These are phyloP conservation scores for Hypoxylon sp. DNA, from an alignment of 2,329 filamentous ascomycete genomes.

Conservation along the genomic window DNA sequence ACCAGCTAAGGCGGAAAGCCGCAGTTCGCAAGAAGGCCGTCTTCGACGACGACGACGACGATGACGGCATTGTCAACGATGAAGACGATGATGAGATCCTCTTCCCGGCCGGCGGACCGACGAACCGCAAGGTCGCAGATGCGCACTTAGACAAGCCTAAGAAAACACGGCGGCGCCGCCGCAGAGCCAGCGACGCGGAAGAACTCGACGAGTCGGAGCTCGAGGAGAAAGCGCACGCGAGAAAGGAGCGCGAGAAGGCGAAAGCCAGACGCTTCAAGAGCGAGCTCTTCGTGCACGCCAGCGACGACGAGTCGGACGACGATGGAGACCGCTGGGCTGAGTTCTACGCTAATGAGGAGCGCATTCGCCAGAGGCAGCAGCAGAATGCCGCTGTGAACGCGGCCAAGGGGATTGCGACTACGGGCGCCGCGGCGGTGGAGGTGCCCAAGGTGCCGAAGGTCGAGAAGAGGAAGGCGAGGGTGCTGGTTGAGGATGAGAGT, in stretches of 20 bases:
- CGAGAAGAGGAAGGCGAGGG: constrained; percentile 55
- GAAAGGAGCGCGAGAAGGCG: constrained; percentile 79
- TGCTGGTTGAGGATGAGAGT: constrained; percentile 51
- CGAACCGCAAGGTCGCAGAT: constrained; percentile 67
- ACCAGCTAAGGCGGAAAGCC: constrained; percentile 82
- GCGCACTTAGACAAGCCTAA: constrained; percentile 69
- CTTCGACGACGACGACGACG: constrained; percentile 79
- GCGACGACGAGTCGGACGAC: constrained; percentile 90
- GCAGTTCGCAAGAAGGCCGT: constrained; percentile 69
- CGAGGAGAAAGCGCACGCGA: constrained; percentile 72
- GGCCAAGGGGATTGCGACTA: constrained; percentile 31
- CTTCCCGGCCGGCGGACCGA: constrained; percentile 79
- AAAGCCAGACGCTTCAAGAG: constrained; percentile 88
- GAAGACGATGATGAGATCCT: constrained; percentile 71
- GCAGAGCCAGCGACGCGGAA: constrained; percentile 60
- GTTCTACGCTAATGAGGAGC: constrained; percentile 85
- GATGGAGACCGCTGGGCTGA: constrained; percentile 72
- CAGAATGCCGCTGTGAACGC: constrained; percentile 57
- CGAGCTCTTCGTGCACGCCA: constrained; percentile 82
- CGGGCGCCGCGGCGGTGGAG: constrained; percentile 27
- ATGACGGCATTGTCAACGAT: constrained; percentile 66
- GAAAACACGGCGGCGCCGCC: constrained; percentile 72
- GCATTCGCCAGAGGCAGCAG: constrained; percentile 69
- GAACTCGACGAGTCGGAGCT: constrained; percentile 74
- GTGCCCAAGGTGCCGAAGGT: constrained; percentile 19